These are phyloP conservation scores for Tolypocladium tropicale DNA, from an alignment of 2,329 filamentous ascomycete genomes.

Conservation along the genomic window DNA sequence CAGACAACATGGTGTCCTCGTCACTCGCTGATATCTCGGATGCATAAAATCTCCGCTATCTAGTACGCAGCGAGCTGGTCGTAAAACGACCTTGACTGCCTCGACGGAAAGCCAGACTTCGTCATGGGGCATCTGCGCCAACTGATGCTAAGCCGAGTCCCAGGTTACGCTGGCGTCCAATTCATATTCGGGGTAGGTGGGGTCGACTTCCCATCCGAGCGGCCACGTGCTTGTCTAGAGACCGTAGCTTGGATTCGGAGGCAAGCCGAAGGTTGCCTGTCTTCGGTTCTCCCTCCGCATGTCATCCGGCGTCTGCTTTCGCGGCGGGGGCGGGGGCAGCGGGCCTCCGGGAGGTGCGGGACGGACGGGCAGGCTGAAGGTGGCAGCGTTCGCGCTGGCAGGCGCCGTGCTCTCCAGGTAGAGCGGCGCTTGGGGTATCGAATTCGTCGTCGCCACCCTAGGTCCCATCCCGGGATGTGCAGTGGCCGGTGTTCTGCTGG, in stretches of 20 bases:
- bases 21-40: not conserved
- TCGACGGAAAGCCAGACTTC: constrained; percentile 6
- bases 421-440: constrained; percentile 36
- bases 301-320: constrained; percentile 46
- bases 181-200: not conserved
- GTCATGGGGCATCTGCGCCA: constrained; percentile 17
- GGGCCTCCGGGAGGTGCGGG: constrained; percentile 48
- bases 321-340: constrained; percentile 49
- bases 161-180: constrained; percentile 6
- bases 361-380: constrained; percentile 55
- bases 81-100: not conserved
- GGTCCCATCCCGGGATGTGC: constrained; percentile 42
- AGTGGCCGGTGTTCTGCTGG: constrained; percentile 28
- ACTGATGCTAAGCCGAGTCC: constrained; percentile 20
- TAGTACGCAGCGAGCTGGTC: constrained; percentile 5
- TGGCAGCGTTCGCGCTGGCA: constrained; percentile 34
- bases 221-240: constrained; percentile 10
- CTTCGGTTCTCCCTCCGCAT: constrained; percentile 39
- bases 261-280: constrained; percentile 42
- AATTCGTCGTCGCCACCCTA: constrained; percentile 40
- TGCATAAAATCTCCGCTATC: not conserved
- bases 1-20: constrained; percentile 2
- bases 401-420: constrained; percentile 27
- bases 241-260: constrained; percentile 30
- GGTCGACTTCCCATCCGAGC: not conserved